These are phyloP conservation scores for Sporothrix inflata DNA, from an alignment of 2,329 filamentous ascomycete genomes.

Conservation along the genomic window DNA sequence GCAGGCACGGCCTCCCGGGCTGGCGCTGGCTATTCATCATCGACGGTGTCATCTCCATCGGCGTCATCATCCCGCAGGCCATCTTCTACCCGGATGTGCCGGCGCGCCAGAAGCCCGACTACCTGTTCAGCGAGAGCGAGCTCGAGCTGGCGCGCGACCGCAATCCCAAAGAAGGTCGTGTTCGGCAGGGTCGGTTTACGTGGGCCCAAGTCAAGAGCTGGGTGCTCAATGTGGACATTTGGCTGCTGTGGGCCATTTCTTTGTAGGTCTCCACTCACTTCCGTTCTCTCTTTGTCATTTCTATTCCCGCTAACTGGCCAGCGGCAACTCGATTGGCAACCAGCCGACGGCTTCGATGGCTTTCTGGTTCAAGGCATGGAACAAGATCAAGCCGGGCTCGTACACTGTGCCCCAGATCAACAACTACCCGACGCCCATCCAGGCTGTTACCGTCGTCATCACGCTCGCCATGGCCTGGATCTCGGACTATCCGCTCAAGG, in stretches of 20 bases:
- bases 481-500: constrained; percentile 24
- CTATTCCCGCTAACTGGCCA: no score
- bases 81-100: constrained; percentile 49
- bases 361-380: constrained; percentile 33
- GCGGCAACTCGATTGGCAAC: constrained; percentile 19
- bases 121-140: constrained; percentile 25
- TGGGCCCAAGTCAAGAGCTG: constrained; percentile 27
- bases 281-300: no score
- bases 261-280: constrained; percentile 26
- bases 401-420: constrained; percentile 32
- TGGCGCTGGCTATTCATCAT: constrained; percentile 60
- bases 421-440: constrained; percentile 32
- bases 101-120: constrained; percentile 41
- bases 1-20: constrained; percentile 51
- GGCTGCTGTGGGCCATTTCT: constrained; percentile 31
- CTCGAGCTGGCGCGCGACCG: constrained; percentile 32
- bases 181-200: constrained; percentile 30
- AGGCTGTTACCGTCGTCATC: constrained; percentile 27
- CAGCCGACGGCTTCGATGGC: constrained; percentile 30
- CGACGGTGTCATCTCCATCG: constrained; percentile 58
- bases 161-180: constrained; percentile 31
- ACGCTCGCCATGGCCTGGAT: constrained; percentile 27
- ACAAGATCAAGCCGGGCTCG: constrained; percentile 26
- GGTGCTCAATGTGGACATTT: constrained; percentile 25
- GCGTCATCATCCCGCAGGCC: constrained; percentile 55